phyloP scores from a whole-genome alignment of 345 rosid genomes.

The Hypericum perforatum region DNA sequence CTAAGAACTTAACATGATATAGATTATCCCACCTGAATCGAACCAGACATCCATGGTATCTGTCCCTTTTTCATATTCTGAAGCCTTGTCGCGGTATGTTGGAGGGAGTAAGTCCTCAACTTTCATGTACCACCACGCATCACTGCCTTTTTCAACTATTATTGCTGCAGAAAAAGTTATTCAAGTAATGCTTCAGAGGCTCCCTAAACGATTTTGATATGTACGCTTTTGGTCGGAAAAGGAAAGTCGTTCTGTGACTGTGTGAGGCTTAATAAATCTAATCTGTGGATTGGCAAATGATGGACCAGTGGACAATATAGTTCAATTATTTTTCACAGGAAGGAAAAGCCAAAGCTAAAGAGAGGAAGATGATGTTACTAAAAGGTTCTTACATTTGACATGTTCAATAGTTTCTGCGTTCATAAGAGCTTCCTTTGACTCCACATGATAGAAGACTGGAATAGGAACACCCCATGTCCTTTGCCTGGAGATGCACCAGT shows the following conservation, averaged over 20 bases:
- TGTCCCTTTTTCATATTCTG: constrained; percentile 74
- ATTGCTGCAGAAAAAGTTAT: constrained; percentile 38
- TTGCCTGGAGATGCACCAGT: constrained; percentile 98
- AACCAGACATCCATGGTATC: constrained; percentile 99
- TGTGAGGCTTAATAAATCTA: too few species aligned
- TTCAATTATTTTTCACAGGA: not conserved
- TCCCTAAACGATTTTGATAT: too few species aligned
- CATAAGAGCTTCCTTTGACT: constrained; percentile 81
- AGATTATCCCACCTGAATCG: constrained; percentile 58
- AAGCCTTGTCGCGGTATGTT: constrained; percentile 55
- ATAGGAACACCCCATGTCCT: constrained; percentile 97
- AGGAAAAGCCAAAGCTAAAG: not conserved
- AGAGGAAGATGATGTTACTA: constrained; percentile 7
- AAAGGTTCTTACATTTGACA: constrained; percentile 54
- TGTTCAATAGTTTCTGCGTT: constrained; percentile 76
- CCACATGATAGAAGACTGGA: constrained; percentile 76
- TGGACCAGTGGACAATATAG: too few species aligned
- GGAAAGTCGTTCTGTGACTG: too few species aligned
- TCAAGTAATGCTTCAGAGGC: not conserved
- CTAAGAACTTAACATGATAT: not conserved
- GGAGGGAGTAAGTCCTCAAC: constrained; percentile 81
- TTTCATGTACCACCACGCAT: constrained; percentile 96
- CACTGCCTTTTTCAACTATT: constrained; percentile 73
- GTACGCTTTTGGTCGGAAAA: constrained; percentile 1
- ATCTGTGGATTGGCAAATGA: too few species aligned